Percentiles rank a stretch among this genome's conserved stretches.
Evolutionary conservation across 192 early-diverging fungal species (phyloP).

Genomic region (Rhizoclosmatium globosum): DNA sequence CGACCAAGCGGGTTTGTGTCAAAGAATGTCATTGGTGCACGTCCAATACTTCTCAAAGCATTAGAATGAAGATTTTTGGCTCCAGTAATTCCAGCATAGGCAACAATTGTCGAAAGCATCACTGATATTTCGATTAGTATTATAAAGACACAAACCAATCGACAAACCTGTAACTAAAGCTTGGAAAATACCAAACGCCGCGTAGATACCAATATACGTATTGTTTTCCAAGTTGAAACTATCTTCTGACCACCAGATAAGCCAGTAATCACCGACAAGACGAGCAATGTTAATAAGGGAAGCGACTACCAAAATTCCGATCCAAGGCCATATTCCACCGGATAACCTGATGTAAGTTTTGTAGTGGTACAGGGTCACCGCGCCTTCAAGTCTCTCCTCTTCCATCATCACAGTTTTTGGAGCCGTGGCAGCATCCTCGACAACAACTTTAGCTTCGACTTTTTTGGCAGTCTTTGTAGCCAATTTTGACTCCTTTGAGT

Average conservation of each 20-base stretch:
- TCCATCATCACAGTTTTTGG: constrained; percentile 70
- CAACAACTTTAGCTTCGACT: not conserved
- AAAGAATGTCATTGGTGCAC: constrained; percentile 78
- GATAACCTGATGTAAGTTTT: constrained; percentile 5
- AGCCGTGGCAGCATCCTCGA: not conserved
- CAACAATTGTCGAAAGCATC: not conserved
- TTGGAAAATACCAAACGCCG: not conserved
- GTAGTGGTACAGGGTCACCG: constrained; percentile 57
- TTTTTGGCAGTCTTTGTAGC: not conserved
- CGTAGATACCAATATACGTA: constrained; percentile 1
- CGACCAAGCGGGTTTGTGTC: constrained; percentile 72
- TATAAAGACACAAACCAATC: not conserved
- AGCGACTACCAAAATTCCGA: constrained; percentile 48
- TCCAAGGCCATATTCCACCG: constrained; percentile 51
- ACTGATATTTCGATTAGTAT: not conserved
- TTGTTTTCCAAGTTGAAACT: not conserved
- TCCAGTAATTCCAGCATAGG: not conserved
- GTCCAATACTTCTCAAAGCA: constrained; percentile 39
- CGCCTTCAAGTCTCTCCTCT: constrained; percentile 79
- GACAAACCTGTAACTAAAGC: not conserved
- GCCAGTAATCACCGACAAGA: constrained; percentile 21
- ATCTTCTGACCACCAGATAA: constrained; percentile 26
- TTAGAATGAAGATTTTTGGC: not conserved
- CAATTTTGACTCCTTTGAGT: not conserved
- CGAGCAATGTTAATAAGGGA: constrained; percentile 47